Percentiles rank a stretch among this genome's conserved stretches.
Evolutionary conservation across 2,329 filamentous ascomycete species (phyloP).

Genomic region (Talaromyces sp.): DNA sequence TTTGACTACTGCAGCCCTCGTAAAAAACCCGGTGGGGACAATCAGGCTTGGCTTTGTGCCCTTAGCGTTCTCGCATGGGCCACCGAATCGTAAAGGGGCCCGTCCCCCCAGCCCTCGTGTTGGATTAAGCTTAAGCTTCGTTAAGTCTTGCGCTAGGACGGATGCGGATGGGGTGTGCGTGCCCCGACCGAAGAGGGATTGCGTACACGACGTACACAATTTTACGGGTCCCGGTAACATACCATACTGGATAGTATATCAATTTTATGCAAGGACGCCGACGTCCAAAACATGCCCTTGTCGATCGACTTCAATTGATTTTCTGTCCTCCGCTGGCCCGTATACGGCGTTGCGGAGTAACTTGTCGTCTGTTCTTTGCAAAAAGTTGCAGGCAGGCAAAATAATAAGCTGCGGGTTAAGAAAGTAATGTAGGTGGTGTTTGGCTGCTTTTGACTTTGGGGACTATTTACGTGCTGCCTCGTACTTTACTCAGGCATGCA

Average conservation of each 20-base stretch:
- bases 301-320: not conserved
- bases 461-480: too few species aligned
- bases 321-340: too few species aligned
- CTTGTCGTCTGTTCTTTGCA: too few species aligned
- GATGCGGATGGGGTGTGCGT: not conserved
- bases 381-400: not conserved
- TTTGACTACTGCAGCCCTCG: not conserved
- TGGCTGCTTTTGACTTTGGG: too few species aligned
- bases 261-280: not conserved
- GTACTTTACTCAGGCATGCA: too few species aligned
- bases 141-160: slow-evolving; percentile 25
- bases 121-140: slow-evolving; percentile 41
- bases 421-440: too few species aligned
- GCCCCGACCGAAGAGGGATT: not conserved
- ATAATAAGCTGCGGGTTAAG: not conserved
- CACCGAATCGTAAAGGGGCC: not conserved
- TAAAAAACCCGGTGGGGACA: not conserved
- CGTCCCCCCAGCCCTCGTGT: slow-evolving; percentile 29
- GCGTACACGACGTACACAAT: not conserved
- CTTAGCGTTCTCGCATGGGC: slow-evolving; percentile 5
- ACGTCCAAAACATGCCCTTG: not conserved
- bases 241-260: not conserved
- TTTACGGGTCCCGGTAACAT: not conserved
- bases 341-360: too few species aligned
- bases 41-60: not conserved